A percentile compares a stretch with the other conserved stretches of the same genome.
These are phyloP conservation scores for Suillus plorans DNA, from an alignment of 768 basidiomycete genomes.

Conservation along the genomic window DNA sequence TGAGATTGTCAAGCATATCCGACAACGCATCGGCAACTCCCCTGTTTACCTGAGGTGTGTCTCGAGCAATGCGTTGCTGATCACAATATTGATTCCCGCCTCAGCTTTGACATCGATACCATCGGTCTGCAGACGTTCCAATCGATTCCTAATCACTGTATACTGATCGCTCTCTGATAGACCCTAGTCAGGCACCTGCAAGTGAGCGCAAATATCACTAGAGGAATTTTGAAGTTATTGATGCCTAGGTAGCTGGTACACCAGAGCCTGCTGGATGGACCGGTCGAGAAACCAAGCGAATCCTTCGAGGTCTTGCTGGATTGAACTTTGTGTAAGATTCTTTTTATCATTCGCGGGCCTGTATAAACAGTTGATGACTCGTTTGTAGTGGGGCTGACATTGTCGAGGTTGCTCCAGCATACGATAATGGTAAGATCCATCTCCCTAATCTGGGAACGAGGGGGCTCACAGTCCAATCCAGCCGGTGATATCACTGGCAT, in stretches of 20 bases:
- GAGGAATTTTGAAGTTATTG: background rate
- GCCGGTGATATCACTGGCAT: constrained; percentile 65
- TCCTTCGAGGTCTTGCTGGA: constrained; percentile 68
- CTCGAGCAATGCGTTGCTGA: background rate
- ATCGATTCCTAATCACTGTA: background rate
- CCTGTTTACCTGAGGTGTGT: constrained; percentile 66
- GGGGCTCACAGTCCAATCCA: constrained; percentile 18
- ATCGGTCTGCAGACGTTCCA: constrained; percentile 43
- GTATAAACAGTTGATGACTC: background rate
- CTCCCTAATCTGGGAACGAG: background rate
- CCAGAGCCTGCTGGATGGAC: constrained; percentile 82
- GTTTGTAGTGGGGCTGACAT: constrained; percentile 62
- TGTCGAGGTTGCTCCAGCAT: constrained; percentile 75
- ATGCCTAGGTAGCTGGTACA: constrained; percentile 54
- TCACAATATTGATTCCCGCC: background rate
- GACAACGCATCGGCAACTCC: constrained; percentile 59
- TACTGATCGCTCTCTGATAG: constrained; percentile 24
- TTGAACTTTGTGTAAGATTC: constrained; percentile 67
- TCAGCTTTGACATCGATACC: constrained; percentile 72
- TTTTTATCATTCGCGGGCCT: background rate
- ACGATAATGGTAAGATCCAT: constrained; percentile 57
- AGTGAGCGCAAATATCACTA: constrained; percentile 39
- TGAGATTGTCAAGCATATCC: constrained; percentile 65
- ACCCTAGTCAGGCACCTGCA: constrained; percentile 72
- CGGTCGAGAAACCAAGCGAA: constrained; percentile 69